phyloP scores from a whole-genome alignment of 352 stramenopile genomes.

The Globisporangium irregulare region DNA sequence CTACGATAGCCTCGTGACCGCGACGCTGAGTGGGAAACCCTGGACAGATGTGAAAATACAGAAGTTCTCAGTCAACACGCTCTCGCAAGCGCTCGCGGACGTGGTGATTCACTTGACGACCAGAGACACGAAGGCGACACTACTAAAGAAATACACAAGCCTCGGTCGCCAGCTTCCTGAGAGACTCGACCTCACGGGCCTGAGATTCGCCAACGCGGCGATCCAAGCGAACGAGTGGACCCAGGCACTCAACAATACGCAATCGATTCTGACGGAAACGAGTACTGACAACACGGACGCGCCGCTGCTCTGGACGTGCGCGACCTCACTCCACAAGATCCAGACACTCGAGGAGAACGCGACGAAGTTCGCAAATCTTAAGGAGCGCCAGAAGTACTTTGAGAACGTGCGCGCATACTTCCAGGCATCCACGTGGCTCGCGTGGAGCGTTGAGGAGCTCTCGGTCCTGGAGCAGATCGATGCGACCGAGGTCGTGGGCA shows the following conservation, averaged over 20 bases:
- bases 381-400: conserved; percentile 1
- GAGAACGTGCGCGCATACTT: not conserved
- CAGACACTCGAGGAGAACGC: not conserved
- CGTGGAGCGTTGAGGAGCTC: not conserved
- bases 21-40: not conserved
- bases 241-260: not conserved
- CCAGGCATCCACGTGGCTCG: not conserved
- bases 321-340: not conserved
- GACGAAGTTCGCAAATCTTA: not conserved
- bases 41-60: not conserved
- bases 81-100: not conserved
- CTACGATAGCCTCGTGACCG: not conserved
- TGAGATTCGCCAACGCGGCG: not conserved
- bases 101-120: not conserved
- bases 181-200: conserved; percentile 1
- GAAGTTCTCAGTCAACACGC: not conserved
- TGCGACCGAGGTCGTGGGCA: conserved; percentile 1
- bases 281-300: not conserved
- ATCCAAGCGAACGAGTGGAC: not conserved
- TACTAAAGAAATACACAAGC: not conserved
- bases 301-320: not conserved
- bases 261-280: not conserved
- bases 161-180: not conserved
- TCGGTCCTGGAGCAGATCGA: not conserved
- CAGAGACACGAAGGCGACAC: not conserved